A percentile compares a stretch with the other conserved stretches of the same genome.
Conservation (phyloP, 495 filamentous ascomycete genomes). For the Hyaloscypha hepaticicola region DNA sequence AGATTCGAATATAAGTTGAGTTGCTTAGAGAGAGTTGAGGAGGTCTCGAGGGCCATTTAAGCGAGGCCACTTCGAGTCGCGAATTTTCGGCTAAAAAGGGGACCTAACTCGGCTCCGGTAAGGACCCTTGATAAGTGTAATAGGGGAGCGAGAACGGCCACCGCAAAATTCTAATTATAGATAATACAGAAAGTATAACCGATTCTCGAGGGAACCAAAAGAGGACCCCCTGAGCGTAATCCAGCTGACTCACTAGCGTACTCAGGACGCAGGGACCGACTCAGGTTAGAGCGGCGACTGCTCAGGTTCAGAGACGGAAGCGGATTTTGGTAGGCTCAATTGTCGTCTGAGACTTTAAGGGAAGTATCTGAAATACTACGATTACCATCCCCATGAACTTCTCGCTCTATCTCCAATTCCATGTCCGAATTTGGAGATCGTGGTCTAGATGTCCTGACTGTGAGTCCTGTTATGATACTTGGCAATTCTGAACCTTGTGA, state of each 20-base stretch:
- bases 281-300: conserved; percentile 1
- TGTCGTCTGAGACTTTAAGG: too few species aligned
- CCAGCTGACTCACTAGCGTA: not conserved
- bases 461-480: too few species aligned
- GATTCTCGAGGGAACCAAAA: conserved; percentile 1
- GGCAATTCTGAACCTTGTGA: too few species aligned
- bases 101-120: too few species aligned
- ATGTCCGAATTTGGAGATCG: too few species aligned
- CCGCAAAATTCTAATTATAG: conserved; percentile 1
- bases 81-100: too few species aligned
- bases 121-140: conserved; percentile 1
- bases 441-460: too few species aligned
- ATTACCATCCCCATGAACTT: too few species aligned
- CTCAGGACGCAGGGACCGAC: not conserved
- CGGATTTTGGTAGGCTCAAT: conserved; percentile 1
- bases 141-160: not conserved
- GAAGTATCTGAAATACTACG: too few species aligned
- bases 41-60: conserved; percentile 1
- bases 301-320: conserved; percentile 1
- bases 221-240: conserved; percentile 1
- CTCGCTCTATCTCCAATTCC: too few species aligned
- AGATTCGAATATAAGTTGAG: conserved; percentile 1
- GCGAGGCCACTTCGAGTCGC: too few species aligned
- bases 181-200: too few species aligned
- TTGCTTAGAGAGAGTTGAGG: conserved; percentile 1